These are phyloP conservation scores for Carpinus fangiana DNA, from an alignment of 306 rosid species.

Conservation along the genomic window DNA sequence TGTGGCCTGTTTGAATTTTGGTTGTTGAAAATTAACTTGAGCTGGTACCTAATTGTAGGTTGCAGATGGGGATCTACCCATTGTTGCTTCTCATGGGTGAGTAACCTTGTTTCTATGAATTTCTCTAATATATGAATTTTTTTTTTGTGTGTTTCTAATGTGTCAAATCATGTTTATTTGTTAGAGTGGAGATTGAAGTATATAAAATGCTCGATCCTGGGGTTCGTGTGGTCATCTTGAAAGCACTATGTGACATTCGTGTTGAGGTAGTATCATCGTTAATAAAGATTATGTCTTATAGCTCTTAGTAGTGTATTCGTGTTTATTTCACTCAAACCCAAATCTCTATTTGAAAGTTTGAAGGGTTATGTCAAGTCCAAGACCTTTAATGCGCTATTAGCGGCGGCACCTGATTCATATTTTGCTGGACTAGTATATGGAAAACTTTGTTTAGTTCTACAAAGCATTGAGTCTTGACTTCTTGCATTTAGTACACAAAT, in stretches of 20 bases:
- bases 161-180: conserved; percentile 36
- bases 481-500: not conserved
- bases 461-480: not conserved
- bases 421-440: not conserved
- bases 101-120: conserved; percentile 26
- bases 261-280: conserved; percentile 69
- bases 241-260: conserved; percentile 98
- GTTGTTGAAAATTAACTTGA: conserved; percentile 33
- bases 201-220: conserved; percentile 92
- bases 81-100: conserved; percentile 98
- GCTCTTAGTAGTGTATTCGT: conserved; percentile 23
- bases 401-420: not conserved
- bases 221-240: conserved; percentile 86
- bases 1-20: conserved; percentile 7
- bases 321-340: conserved; percentile 1
- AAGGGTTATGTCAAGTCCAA: conserved; percentile 11
- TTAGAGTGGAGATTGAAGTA: conserved; percentile 80
- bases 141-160: conserved; percentile 31
- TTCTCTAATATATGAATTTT: conserved; percentile 26
- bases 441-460: not conserved
- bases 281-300: conserved; percentile 16
- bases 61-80: conserved; percentile 93
- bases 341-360: not conserved
- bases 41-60: conserved; percentile 58
- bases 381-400: conserved; percentile 5